A percentile compares a stretch with the other conserved stretches of the same genome.
Evolutionary conservation across 805 yeast genomes (phyloP).

Genomic region (Jamesozyma jinghongensis): DNA sequence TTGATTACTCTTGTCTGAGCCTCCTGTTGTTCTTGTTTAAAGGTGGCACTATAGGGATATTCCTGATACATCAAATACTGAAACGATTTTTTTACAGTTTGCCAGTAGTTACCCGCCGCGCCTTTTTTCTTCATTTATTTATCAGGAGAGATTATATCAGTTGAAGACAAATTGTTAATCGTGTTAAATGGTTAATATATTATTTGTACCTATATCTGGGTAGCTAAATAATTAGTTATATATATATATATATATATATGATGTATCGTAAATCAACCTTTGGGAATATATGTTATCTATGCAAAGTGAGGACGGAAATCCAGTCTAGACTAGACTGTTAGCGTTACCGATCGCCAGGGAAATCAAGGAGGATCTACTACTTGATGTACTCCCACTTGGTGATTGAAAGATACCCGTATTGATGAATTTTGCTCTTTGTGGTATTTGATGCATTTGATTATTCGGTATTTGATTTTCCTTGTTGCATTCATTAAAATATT

Average conservation of each 20-base stretch:
- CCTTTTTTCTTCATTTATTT: too few species aligned
- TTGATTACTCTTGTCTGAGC: too few species aligned
- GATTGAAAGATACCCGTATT: slow-evolving; percentile 21
- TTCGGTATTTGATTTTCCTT: slow-evolving; percentile 21
- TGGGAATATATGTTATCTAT: too few species aligned
- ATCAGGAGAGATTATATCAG: too few species aligned
- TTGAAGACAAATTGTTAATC: too few species aligned
- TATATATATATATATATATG: not conserved
- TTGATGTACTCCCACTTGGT: slow-evolving; percentile 18
- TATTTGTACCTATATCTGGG: not conserved
- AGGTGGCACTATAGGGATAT: too few species aligned
- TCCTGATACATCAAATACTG: too few species aligned
- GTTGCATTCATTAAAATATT: slow-evolving; percentile 10
- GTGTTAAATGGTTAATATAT: too few species aligned
- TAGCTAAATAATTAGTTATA: not conserved
- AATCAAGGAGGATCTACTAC: slow-evolving; percentile 19
- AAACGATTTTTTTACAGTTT: too few species aligned
- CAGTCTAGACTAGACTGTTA: slow-evolving; percentile 2
- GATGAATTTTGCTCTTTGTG: slow-evolving; percentile 26
- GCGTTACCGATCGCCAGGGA: slow-evolving; percentile 13
- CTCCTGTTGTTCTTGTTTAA: too few species aligned
- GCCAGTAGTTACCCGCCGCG: too few species aligned
- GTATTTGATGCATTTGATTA: slow-evolving; percentile 8
- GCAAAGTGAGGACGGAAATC: too few species aligned
- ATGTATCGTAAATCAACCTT: not conserved